Percentiles rank a stretch among this genome's conserved stretches.
Evolutionary conservation across 2,329 filamentous ascomycete species (phyloP).

Genomic region (Trichoderma aggressivum): DNA sequence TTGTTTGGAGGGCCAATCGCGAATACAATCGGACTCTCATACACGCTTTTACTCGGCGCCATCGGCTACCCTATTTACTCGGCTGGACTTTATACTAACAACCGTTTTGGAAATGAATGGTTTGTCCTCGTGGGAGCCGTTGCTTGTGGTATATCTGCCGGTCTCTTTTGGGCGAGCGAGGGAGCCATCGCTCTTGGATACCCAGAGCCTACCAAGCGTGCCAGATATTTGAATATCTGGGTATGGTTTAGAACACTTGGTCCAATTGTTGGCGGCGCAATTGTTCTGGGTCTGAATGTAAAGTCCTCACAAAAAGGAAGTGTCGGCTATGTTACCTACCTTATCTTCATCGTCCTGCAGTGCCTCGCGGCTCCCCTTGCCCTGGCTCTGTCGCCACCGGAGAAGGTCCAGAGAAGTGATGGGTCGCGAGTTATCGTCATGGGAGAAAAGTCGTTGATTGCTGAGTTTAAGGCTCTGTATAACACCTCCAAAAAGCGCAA

Average conservation of each 20-base stretch:
- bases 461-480: constrained; percentile 26
- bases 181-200: constrained; percentile 49
- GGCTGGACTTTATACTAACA: constrained; percentile 48
- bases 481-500: constrained; percentile 22
- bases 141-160: constrained; percentile 46
- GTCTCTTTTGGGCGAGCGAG: constrained; percentile 50
- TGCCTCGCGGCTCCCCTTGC: constrained; percentile 27
- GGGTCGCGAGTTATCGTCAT: constrained; percentile 26
- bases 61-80: constrained; percentile 47
- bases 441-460: constrained; percentile 24
- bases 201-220: constrained; percentile 45
- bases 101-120: constrained; percentile 50
- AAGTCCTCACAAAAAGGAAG: constrained; percentile 25
- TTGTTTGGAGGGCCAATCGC: constrained; percentile 46
- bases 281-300: constrained; percentile 44
- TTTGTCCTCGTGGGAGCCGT: constrained; percentile 48
- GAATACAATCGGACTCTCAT: constrained; percentile 46
- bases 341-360: constrained; percentile 30
- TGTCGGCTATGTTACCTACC: constrained; percentile 28
- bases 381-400: constrained; percentile 28
- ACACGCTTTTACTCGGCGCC: constrained; percentile 43
- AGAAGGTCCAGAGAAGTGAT: constrained; percentile 29
- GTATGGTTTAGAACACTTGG: constrained; percentile 49
- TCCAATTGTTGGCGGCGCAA: constrained; percentile 44
- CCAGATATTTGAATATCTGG: constrained; percentile 36